A percentile compares a stretch with the other conserved stretches of the same genome.
phyloP scores from a whole-genome alignment of 177 flowering plant genomes.

The Vitis hybrid region DNA sequence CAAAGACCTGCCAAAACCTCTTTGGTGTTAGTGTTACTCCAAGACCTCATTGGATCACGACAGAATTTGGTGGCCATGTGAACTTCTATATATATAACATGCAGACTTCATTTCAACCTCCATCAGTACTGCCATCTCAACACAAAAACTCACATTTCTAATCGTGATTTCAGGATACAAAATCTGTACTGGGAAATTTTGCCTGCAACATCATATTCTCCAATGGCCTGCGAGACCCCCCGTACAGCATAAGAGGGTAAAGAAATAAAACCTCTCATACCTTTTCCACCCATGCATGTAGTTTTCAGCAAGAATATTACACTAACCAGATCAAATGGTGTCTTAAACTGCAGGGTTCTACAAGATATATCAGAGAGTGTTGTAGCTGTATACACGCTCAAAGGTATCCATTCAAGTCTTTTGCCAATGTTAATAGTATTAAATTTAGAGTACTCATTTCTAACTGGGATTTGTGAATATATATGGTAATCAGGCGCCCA shows the following conservation, averaged over 20 bases:
- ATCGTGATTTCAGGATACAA: slow-evolving; percentile 16
- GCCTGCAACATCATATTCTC: slow-evolving; percentile 32
- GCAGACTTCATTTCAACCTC: no score
- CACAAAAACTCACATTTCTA: neutral
- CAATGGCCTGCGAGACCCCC: slow-evolving; percentile 30
- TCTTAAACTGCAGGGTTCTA: slow-evolving; percentile 27
- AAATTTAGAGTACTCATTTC: no score
- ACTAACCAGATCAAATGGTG: no score
- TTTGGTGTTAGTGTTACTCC: slow-evolving; percentile 26
- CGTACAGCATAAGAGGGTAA: slow-evolving; percentile 30
- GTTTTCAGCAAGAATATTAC: no score
- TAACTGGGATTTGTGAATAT: neutral
- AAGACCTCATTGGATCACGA: no score
- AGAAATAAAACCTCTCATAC: neutral
- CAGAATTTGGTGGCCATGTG: no score
- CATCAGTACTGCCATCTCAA: neutral
- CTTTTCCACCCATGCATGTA: neutral
- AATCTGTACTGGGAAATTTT: slow-evolving; percentile 15
- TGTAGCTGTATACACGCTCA: slow-evolving; percentile 26
- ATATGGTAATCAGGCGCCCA: slow-evolving; percentile 34
- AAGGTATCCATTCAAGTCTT: slow-evolving; percentile 21
- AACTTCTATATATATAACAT: no score
- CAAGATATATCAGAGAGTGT: slow-evolving; percentile 36
- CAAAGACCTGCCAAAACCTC: slow-evolving; percentile 7
- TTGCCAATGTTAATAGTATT: neutral